Percentiles rank a stretch among this genome's conserved stretches.
phyloP scores from a whole-genome alignment of 768 basidiomycete species.

The Mycena kentingensis region DNA sequence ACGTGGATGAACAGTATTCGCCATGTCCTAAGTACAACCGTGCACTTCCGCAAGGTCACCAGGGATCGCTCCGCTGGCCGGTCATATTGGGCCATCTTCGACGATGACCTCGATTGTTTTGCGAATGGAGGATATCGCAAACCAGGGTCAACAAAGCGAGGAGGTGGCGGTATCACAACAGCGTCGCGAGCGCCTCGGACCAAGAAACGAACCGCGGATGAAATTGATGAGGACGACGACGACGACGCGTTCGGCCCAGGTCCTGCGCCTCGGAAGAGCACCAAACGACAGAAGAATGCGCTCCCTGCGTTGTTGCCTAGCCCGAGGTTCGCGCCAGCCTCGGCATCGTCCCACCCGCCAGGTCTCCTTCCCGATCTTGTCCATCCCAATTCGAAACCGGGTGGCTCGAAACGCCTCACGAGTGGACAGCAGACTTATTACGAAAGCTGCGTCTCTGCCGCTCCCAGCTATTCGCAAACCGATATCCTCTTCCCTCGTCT shows the following conservation, averaged over 20 bases:
- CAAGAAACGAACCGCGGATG: slow-evolving; percentile 39
- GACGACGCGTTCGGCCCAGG: slow-evolving; percentile 13
- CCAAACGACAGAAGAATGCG: slow-evolving; percentile 34
- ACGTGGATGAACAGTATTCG: slow-evolving; percentile 99
- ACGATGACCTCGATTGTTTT: slow-evolving; percentile 82
- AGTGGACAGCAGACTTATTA: slow-evolving; percentile 78
- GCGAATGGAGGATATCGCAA: slow-evolving; percentile 81
- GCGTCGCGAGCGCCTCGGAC: slow-evolving; percentile 28
- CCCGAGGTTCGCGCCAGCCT: not conserved
- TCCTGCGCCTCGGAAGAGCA: slow-evolving; percentile 18
- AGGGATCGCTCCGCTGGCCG: slow-evolving; percentile 78
- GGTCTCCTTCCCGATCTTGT: slow-evolving; percentile 18
- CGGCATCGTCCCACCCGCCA: slow-evolving; percentile 13
- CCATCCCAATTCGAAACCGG: slow-evolving; percentile 17
- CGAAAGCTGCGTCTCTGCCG: slow-evolving; percentile 52
- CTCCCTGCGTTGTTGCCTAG: slow-evolving; percentile 3
- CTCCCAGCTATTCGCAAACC: slow-evolving; percentile 47
- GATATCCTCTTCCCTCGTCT: slow-evolving; percentile 77
- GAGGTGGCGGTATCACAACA: not conserved
- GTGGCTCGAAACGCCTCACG: slow-evolving; percentile 50
- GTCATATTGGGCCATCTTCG: slow-evolving; percentile 86
- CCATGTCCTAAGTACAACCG: slow-evolving; percentile 93
- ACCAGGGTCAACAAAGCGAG: slow-evolving; percentile 28
- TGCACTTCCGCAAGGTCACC: slow-evolving; percentile 84
- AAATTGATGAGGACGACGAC: slow-evolving; percentile 18